Base-by-base conservation (phyloP, 176 grass and related monocot species). In the Oryza australiensis region DNA sequence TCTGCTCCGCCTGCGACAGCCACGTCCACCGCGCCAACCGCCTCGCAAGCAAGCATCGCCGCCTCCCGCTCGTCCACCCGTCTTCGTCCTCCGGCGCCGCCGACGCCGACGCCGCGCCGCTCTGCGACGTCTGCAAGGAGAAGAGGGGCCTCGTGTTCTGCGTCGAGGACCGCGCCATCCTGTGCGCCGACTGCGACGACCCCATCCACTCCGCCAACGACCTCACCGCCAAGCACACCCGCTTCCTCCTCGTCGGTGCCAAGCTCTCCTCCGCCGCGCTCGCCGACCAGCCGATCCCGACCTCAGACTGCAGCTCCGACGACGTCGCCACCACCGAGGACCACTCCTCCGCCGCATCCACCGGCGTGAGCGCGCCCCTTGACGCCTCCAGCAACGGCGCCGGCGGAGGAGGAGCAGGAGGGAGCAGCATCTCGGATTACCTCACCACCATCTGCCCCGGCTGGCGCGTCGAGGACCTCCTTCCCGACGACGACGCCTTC, bases 131-230 rank as follows among this genome's bases (percentile, higher is more conserved):
- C 14, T 98, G 95, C 66, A 86, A 88, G 96, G 96, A 95, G 73
- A 80, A 71, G 66, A 85, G 85, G 51, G 97, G 91, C 24, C 64
- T 92, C 34, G 86, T 99, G 84, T 96, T 99, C 89, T 99, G 97
- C 90, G 93, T 94, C 33, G 93, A 99, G 91, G 97, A 99, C 82
- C 71, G 97, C 48, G 93, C 97, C 70, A 95, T 95, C 78, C 93
- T 99, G 40, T 99, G 97, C 97, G 74, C 81, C 23, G 91, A 95
- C 41, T 99, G 97, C 77, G 97, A 99, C 72, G 89, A 84, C 3
- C 89, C 91, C 45, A 88, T 99, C 80, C 97, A 99, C 77, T 67
- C 74, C 76, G 91, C 87, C 18, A 99, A 95, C 83, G 76, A 95
- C 0, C 86, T 99, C 71, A 96, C 91, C 32, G 90, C 88, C 89